These are phyloP conservation scores for Flaveria trinervia DNA, from an alignment of 129 eudicot species.

Conservation along the genomic window DNA sequence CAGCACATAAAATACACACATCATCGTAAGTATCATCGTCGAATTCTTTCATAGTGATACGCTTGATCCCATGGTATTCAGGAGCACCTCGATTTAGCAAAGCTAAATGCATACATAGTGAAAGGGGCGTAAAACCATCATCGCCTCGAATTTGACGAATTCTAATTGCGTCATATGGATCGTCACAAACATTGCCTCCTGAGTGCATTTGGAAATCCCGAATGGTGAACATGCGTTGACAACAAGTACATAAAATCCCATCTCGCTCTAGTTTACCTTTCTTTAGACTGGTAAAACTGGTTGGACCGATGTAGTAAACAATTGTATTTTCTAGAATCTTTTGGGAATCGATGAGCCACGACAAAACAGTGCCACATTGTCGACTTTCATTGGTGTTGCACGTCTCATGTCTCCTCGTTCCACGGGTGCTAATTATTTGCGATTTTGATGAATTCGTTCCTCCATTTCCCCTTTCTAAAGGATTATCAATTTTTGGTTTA, in stretches of 20 bases:
- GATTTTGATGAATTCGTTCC: constrained; percentile 17
- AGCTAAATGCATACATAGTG: constrained; percentile 45
- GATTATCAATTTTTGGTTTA: constrained; percentile 6
- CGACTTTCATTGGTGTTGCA: neutral
- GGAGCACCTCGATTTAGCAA: constrained; percentile 40
- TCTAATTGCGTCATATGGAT: constrained; percentile 43
- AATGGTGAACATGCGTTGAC: constrained; percentile 32
- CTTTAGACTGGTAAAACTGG: constrained; percentile 10
- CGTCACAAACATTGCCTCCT: constrained; percentile 18
- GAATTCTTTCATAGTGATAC: constrained; percentile 2
- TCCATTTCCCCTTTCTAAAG: constrained; percentile 11
- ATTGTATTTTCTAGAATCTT: constrained; percentile 30
- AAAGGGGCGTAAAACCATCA: constrained; percentile 25
- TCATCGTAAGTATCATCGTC: constrained; percentile 51
- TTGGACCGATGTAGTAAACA: constrained; percentile 25
- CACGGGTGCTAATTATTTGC: constrained; percentile 13
- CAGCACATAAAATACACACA: constrained; percentile 67
- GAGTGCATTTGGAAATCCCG: constrained; percentile 43
- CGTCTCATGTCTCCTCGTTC: constrained; percentile 24
- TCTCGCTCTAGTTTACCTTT: constrained; percentile 41
- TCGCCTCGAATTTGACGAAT: constrained; percentile 24
- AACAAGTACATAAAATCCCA: constrained; percentile 60
- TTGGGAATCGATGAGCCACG: constrained; percentile 49
- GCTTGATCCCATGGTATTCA: constrained; percentile 26
- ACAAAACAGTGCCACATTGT: constrained; percentile 39